Evolutionary conservation across 225 moss, liverwort and hornwort species (phyloP).

Genomic region (Asterella californica): DNA sequence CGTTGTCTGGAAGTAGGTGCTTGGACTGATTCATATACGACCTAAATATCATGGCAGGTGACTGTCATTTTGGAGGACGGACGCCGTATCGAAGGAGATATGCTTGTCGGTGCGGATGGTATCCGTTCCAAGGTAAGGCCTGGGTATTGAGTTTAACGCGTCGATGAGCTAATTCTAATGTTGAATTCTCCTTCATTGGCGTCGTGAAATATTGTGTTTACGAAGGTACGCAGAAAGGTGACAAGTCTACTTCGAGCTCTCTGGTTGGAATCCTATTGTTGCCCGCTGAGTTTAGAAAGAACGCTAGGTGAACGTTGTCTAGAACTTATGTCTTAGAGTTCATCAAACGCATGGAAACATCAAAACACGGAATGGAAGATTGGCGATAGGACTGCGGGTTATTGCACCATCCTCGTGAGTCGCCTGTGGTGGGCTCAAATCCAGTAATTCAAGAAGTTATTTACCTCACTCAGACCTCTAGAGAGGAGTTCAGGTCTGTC

Average conservation of each 20-base stretch:
- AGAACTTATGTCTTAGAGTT: too few relatives aligned
- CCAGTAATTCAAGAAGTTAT: too few relatives aligned
- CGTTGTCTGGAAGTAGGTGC: neutral
- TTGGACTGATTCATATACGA: neutral
- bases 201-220: neutral
- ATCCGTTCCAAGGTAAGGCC: slow-evolving; percentile 66
- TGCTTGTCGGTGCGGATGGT: slow-evolving; percentile 90
- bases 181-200: neutral
- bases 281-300: too few relatives aligned
- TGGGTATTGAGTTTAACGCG: neutral
- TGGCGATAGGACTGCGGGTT: too few relatives aligned
- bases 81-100: slow-evolving; percentile 72
- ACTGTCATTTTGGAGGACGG: slow-evolving; percentile 85
- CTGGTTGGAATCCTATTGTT: too few relatives aligned
- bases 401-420: too few relatives aligned
- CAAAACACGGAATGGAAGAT: too few relatives aligned
- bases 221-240: neutral
- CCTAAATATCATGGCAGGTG: slow-evolving; percentile 37
- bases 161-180: neutral
- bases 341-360: too few relatives aligned
- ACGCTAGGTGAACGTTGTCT: too few relatives aligned
- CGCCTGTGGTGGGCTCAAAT: too few relatives aligned
- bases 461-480: neutral
- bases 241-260: too few relatives aligned
- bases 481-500: neutral